These are phyloP conservation scores for Cynanchum wilfordii DNA, from an alignment of 257 asterid genomes.

Conservation along the genomic window DNA sequence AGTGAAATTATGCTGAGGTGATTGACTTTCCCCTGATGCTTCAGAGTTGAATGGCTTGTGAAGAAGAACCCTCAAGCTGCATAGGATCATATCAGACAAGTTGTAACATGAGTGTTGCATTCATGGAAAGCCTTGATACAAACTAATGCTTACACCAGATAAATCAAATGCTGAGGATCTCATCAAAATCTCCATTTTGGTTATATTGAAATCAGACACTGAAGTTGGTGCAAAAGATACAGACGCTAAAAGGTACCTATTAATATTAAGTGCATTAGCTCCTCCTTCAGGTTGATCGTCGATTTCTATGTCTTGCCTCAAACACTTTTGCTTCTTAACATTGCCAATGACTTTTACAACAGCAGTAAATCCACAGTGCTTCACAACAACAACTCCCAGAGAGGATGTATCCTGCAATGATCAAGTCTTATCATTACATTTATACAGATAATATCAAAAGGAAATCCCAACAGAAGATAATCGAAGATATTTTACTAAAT, in stretches of 20 bases:
- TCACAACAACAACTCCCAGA: conserved; percentile 59
- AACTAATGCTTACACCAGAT: conserved; percentile 1
- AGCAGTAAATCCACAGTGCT: conserved; percentile 87
- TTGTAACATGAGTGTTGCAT: background rate
- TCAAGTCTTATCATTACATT: conserved; percentile 1
- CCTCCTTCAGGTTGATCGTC: conserved; percentile 93
- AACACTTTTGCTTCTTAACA: conserved; percentile 42
- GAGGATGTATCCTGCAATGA: conserved; percentile 78
- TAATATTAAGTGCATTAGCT: conserved; percentile 84
- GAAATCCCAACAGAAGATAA: background rate
- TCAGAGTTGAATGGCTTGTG: conserved; percentile 40
- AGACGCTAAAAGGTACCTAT: conserved; percentile 48
- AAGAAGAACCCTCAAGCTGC: conserved; percentile 78
- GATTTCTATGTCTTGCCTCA: conserved; percentile 49
- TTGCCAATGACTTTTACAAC: conserved; percentile 67
- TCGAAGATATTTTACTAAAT: background rate
- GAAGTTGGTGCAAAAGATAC: conserved; percentile 16
- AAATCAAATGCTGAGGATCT: background rate
- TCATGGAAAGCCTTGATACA: background rate
- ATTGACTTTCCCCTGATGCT: conserved; percentile 42
- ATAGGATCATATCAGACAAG: conserved; percentile 17
- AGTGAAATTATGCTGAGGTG: conserved; percentile 34
- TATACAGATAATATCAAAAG: background rate
- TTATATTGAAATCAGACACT: background rate
- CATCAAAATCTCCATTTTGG: background rate